Base-by-base conservation (phyloP, 208 protist genomes). In the Crithidia expoeki region DNA sequence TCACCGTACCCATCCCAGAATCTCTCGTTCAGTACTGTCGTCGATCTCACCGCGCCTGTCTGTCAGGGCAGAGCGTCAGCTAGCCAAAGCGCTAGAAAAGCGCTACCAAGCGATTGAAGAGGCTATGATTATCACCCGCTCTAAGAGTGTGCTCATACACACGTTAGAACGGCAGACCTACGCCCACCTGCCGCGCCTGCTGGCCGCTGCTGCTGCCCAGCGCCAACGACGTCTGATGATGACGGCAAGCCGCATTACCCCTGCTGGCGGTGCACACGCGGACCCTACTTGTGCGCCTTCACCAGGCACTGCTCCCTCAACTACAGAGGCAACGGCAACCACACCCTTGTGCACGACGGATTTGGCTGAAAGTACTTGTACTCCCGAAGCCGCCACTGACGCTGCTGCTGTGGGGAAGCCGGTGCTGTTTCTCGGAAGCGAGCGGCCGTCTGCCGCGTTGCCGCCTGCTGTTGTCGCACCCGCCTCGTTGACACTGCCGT, bases 41-140 rank as follows among this genome's bases (percentile, higher is more conserved):
- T 47, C 61, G 61, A 59, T 51, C 23, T 68, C 51, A 2, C 59
- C 63, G 25, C 38, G 64, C 12, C 28, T 59, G 52, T 70, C 64
- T 23, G 4, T 17, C 10, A 19, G 23, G 33, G 32, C 38, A 2
- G 64, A 60, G 14, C 64, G 51, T 6, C 59, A 66, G 56, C 16
- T 49, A 23, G 42, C 57, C 1, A 40, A 33, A 25, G 32, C 32
- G 36, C 25, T 70, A 44, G 53, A 44, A 27, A 81, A 84, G 40
- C 83, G 74, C 21, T 89, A 84, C 58, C 57, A 71, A 23, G 81
- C 77, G 36, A 76, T 84, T 32, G 88, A 89, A 49, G 85, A 90
- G 52, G 75, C 74, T 0, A 93, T 90, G 88, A 55, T 84, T 16
- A 85, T 90, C 44, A 83, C 85, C 2, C 84, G 78, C 36, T 81